phyloP scores from a whole-genome alignment of 2,329 filamentous ascomycete genomes.

The Periconia digitata region DNA sequence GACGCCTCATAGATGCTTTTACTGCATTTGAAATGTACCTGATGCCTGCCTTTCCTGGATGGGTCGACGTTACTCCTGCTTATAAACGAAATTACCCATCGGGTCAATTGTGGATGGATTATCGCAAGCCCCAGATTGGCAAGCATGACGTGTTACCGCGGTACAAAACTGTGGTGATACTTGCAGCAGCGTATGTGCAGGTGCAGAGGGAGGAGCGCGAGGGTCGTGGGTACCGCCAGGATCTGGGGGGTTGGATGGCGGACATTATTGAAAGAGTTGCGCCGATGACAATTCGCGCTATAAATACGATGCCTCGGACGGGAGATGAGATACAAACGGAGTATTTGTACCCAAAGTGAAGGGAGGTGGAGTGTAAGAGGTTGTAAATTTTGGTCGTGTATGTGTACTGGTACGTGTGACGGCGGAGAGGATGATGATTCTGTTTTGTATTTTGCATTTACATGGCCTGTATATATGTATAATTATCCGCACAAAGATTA shows the following conservation, averaged over 20 bases:
- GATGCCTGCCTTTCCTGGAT: slow-evolving; percentile 78
- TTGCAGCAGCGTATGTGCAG: slow-evolving; percentile 42
- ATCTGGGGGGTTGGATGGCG: slow-evolving; percentile 20
- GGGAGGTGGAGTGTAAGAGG: neutral
- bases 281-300: slow-evolving; percentile 44
- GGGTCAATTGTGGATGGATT: slow-evolving; percentile 32
- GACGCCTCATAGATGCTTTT: slow-evolving; percentile 68
- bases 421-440: too few species aligned
- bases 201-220: slow-evolving; percentile 39
- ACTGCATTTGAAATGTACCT: slow-evolving; percentile 72
- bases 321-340: slow-evolving; percentile 33
- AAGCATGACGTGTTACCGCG: slow-evolving; percentile 37
- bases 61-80: slow-evolving; percentile 47
- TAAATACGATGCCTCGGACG: slow-evolving; percentile 48
- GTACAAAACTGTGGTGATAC: slow-evolving; percentile 48
- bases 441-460: too few species aligned
- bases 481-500: too few species aligned
- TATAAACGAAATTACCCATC: slow-evolving; percentile 23
- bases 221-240: slow-evolving; percentile 25
- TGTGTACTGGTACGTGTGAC: neutral
- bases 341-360: slow-evolving; percentile 17
- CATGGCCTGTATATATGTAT: too few species aligned
- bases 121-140: slow-evolving; percentile 28
- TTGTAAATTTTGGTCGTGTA: neutral
- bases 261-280: slow-evolving; percentile 37